A percentile compares a stretch with the other conserved stretches of the same genome.
These are phyloP conservation scores for Penicillium cinerascens DNA, from an alignment of 495 filamentous ascomycete genomes.

Conservation along the genomic window DNA sequence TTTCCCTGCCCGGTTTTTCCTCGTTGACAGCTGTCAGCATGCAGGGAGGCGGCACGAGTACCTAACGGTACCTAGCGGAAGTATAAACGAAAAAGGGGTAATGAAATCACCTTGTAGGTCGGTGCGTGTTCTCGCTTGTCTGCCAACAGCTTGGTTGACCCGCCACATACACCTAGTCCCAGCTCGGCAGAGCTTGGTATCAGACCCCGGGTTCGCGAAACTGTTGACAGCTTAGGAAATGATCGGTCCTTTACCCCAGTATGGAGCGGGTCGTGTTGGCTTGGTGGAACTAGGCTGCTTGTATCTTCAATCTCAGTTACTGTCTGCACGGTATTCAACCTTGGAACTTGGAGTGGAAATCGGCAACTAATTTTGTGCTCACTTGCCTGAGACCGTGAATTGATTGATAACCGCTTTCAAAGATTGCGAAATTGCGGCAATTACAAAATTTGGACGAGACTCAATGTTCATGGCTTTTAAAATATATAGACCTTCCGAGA, in stretches of 20 bases:
- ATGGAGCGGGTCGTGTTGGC: not conserved
- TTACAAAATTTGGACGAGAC: too few species aligned
- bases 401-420: not conserved
- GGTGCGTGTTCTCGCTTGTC: not conserved
- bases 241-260: not conserved
- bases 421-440: too few species aligned
- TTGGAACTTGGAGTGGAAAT: not conserved
- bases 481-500: too few species aligned
- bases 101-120: not conserved
- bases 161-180: not conserved
- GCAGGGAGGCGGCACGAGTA: not conserved
- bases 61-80: not conserved
- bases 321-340: not conserved
- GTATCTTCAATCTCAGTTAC: not conserved
- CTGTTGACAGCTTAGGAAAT: not conserved
- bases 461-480: too few species aligned
- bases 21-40: conserved; percentile 7
- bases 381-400: not conserved
- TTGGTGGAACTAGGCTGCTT: not conserved
- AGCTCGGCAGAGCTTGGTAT: not conserved
- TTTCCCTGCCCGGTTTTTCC: conserved; percentile 5
- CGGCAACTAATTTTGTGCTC: not conserved
- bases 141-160: not conserved
- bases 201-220: not conserved
- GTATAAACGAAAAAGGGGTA: not conserved